Base-by-base conservation (phyloP, 352 stramenopile genomes). In the Pythium scleroteichum region DNA sequence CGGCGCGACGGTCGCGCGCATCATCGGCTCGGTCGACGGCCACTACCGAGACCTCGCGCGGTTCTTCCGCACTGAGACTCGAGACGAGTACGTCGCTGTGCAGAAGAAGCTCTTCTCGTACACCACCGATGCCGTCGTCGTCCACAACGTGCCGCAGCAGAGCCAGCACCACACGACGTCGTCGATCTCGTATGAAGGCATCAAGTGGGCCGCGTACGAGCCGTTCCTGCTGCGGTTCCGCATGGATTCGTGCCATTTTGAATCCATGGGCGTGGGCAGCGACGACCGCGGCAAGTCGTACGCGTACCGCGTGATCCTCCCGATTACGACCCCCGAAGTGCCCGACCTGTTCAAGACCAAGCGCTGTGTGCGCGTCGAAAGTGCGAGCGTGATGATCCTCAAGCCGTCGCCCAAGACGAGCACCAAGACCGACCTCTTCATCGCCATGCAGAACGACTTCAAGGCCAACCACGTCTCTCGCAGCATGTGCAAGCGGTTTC, bases 141-240 rank as follows among this genome's bases (percentile, higher is more conserved):
- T 59, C 4, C 35, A 26, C 51, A 59, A 33, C 26, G 38, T 38
- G n/a, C 35, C 39, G 8, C 35, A 59, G 39, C 23, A 20, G 16
- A 23, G 5, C 51, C 17, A 59, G 38, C 29, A 35, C 16, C 29
- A 32, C n/a, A 26, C 50, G 17, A 10, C 35, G 4, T 32, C 12
- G 3, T 44, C 38, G 13, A 44, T 44, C 9, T 33, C 51, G 4
- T 59, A 59, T 22, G 51, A 59, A 38, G 51, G 20, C 35, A 8
- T 59, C 35, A 59, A 59, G n/a, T 59, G 51, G 51, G 51, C 47
- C 14, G 51, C 19, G 16, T 49, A 59, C 51, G 51, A 59, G 24
- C 38, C 51, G 26, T 59, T 59, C 23, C 47, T 39, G 4, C 19
- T 59, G 51, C 51, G 51, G 16, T 59, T 59, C 38, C 51, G 51